These are phyloP conservation scores for Ogataea methanolica DNA, from an alignment of 805 yeast genomes.

Conservation along the genomic window DNA sequence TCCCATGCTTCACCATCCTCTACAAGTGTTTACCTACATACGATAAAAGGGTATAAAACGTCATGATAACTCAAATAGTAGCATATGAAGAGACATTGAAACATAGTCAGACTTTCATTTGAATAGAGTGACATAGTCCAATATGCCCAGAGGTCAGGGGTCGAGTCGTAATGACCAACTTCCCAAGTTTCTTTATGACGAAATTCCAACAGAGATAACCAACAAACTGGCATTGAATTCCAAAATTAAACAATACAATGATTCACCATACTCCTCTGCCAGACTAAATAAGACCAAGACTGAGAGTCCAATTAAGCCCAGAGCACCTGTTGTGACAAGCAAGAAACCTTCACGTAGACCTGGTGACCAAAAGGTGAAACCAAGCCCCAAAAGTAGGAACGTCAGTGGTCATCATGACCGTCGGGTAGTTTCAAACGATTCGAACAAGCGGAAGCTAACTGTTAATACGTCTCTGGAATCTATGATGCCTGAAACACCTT, in stretches of 20 bases:
- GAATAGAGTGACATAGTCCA: too few species aligned
- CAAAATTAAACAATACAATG: constrained; percentile 14
- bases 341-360: too few species aligned
- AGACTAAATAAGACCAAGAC: background rate
- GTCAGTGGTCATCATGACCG: background rate
- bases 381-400: background rate
- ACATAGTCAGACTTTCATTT: too few species aligned
- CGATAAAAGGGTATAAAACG: too few species aligned
- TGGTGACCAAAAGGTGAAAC: too few species aligned
- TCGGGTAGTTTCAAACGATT: background rate
- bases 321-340: too few species aligned
- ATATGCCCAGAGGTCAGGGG: background rate
- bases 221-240: constrained; percentile 21
- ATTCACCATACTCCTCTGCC: constrained; percentile 24
- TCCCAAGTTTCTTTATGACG: constrained; percentile 27
- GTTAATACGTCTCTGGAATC: constrained; percentile 17
- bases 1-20: too few species aligned
- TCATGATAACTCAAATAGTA: too few species aligned
- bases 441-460: constrained; percentile 8
- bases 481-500: constrained; percentile 1
- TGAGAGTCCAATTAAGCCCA: background rate
- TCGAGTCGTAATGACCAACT: constrained; percentile 13
- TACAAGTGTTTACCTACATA: too few species aligned
- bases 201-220: constrained; percentile 26
- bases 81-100: too few species aligned